Evolutionary conservation across 345 rosid genomes (phyloP), one percentile per base, ranked within the genome.

Genomic region (Citrus australasica): DNA sequence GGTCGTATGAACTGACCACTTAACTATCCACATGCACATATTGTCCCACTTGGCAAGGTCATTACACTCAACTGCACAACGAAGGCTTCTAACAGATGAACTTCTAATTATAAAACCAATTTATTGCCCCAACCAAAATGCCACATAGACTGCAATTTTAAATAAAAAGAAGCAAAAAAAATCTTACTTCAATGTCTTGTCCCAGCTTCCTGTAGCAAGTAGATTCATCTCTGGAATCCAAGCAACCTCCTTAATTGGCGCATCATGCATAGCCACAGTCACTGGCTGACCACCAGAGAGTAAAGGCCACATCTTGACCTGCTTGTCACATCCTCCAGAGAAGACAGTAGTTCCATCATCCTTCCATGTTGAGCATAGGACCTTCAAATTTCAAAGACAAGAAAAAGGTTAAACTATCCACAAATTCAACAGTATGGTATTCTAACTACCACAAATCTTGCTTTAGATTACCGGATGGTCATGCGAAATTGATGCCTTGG

Each of bases 271-370:
- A 37, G 97, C 98, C 64, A 97, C 90, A 80, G 98, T 94, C 73
- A 86, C 86, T 58, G 98, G 88, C 80, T 93, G 99, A 82, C 96
- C 94, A 59, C 98, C 95, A 30, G 98, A 85, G 72, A 84, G 74
- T 67, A 96, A 80, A 40, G 98, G 93, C 99, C 99, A 97, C 99
- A 97, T 97, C 84, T 97, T 97, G 22, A 91, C 99, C 85, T 94
- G 99, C 83, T 97, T 97, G 84, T 97, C 98, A 71, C 99, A 97
- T 19, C 99, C 98, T 11, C 96, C 99, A 65, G 91, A 88, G 81
- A 96, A 94, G 40, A 94, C 95, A 3, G 99, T 86, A 28, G 92
- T 91, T 74, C 99, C 99, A 89, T 96, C 99, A 83, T 94, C 99
- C 88, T 96, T 96, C 97, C 98, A 96, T 53, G 98, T 64, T 38